These are phyloP conservation scores for Astrothelium macrocarpum DNA, from an alignment of 495 filamentous ascomycete species.

Conservation along the genomic window DNA sequence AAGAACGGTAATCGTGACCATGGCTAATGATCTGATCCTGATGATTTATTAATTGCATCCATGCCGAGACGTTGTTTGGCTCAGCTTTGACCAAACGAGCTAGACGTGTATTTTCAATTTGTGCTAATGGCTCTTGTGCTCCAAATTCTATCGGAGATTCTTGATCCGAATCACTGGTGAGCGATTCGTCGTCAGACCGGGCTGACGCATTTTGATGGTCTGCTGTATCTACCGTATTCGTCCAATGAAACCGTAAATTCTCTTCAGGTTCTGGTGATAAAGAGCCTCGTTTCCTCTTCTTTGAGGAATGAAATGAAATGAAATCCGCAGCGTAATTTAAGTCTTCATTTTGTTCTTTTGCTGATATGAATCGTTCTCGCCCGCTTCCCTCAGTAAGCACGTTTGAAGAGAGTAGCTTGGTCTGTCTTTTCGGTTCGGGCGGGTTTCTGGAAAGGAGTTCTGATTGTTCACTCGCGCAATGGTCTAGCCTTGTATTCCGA, in stretches of 20 bases:
- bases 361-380: not conserved
- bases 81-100: conserved; percentile 47
- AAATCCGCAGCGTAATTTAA: not conserved
- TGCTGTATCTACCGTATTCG: not conserved
- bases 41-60: conserved; percentile 66
- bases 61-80: conserved; percentile 58
- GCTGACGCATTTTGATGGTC: not conserved
- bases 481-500: not conserved
- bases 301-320: not conserved
- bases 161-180: not conserved
- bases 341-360: not conserved
- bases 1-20: conserved; percentile 25
- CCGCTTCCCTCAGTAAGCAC: not conserved
- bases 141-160: not conserved
- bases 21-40: conserved; percentile 55
- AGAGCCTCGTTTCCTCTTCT: not conserved
- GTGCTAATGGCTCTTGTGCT: not conserved
- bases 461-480: not conserved
- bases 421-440: not conserved
- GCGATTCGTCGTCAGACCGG: not conserved
- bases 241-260: not conserved
- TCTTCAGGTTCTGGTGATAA: not conserved
- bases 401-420: not conserved
- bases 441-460: not conserved
- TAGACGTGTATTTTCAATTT: conserved; percentile 45